A percentile compares a stretch with the other conserved stretches of the same genome.
Evolutionary conservation across 352 stramenopile species (phyloP).

Genomic region (Phytophthora pisi): DNA sequence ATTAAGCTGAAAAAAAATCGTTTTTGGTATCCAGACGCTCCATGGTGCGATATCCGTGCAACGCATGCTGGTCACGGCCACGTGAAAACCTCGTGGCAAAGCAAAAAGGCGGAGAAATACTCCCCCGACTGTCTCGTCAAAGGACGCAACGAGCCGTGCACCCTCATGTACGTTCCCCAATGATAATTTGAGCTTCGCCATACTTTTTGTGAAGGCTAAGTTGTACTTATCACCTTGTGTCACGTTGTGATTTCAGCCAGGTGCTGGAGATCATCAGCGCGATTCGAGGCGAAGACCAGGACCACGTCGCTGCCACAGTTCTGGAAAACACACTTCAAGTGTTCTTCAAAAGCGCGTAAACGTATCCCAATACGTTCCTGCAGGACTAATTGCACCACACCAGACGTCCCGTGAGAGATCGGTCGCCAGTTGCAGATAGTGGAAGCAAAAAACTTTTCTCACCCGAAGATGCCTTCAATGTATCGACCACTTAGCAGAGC

Average conservation of each 20-base stretch:
- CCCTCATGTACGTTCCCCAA: slow-evolving; percentile 80
- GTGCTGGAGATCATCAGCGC: slow-evolving; percentile 84
- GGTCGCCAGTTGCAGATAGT: not conserved
- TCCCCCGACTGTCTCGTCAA: slow-evolving; percentile 90
- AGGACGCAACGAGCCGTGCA: slow-evolving; percentile 95
- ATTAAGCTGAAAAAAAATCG: not conserved
- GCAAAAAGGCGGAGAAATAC: slow-evolving; percentile 95
- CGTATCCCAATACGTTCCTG: not conserved
- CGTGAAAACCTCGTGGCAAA: slow-evolving; percentile 89
- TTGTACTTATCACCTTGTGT: not conserved
- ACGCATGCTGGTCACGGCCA: slow-evolving; percentile 92
- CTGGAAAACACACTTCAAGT: slow-evolving; percentile 69
- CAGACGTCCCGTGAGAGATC: not conserved
- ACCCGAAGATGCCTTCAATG: slow-evolving; percentile 25
- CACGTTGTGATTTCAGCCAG: slow-evolving; percentile 47
- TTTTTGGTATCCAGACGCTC: slow-evolving; percentile 77
- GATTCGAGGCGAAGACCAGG: slow-evolving; percentile 56
- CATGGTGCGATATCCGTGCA: slow-evolving; percentile 96
- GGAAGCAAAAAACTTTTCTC: not conserved
- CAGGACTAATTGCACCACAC: not conserved
- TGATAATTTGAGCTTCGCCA: not conserved
- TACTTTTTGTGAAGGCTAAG: not conserved
- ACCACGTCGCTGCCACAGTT: slow-evolving; percentile 52
- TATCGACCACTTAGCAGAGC: slow-evolving; percentile 25
- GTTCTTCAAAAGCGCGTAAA: slow-evolving; percentile 54